These are phyloP conservation scores for Xylaria cubensis DNA, from an alignment of 495 filamentous ascomycete species.

Conservation along the genomic window DNA sequence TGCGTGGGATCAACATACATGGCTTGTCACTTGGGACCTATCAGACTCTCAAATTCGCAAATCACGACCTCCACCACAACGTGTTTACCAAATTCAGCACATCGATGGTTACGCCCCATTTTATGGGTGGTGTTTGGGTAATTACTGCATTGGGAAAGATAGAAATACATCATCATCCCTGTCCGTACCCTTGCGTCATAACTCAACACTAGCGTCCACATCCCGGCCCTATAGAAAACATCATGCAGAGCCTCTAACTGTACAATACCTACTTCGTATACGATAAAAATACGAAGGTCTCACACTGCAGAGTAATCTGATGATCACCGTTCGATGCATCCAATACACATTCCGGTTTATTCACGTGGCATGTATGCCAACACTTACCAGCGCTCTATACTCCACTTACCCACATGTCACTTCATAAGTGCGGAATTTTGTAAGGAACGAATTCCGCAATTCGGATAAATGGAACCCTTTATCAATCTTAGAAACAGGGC, in stretches of 20 bases:
- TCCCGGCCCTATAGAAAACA: not conserved
- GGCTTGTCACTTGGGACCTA: not conserved
- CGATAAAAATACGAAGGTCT: not conserved
- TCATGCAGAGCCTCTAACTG: not conserved
- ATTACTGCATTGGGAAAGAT: not conserved
- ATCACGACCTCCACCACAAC: not conserved
- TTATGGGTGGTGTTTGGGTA: not conserved
- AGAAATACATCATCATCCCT: not conserved
- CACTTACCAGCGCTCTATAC: not conserved
- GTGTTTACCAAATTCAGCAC: not conserved
- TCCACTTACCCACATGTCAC: not conserved
- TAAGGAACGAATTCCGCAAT: not conserved
- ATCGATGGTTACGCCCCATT: not conserved
- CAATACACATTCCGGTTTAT: not conserved
- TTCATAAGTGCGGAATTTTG: not conserved
- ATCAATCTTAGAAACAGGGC: not conserved
- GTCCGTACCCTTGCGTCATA: not conserved
- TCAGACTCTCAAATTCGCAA: not conserved
- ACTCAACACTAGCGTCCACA: not conserved
- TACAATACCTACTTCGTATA: too few relatives aligned
- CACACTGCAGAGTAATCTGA: not conserved
- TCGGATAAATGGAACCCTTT: not conserved
- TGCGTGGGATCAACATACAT: not conserved
- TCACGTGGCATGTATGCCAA: not conserved
- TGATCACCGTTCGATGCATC: not conserved